Percentiles rank a stretch among this genome's conserved stretches.
Conservation (phyloP, 441 rosid genomes). For the Melianthus villosus region DNA sequence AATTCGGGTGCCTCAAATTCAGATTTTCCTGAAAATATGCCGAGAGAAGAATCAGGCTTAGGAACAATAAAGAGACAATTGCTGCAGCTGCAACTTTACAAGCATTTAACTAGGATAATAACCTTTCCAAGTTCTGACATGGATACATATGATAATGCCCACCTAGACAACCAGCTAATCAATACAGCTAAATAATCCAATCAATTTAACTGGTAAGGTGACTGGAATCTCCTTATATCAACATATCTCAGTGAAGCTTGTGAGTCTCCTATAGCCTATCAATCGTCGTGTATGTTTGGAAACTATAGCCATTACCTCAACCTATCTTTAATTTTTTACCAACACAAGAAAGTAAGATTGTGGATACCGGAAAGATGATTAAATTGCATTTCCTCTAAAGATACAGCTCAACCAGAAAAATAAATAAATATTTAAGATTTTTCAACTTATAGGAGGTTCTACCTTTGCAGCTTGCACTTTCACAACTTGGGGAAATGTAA, state of each 20-base stretch:
- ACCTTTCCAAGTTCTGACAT: too few relatives aligned
- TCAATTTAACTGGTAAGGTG: too few relatives aligned
- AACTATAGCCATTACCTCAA: too few relatives aligned
- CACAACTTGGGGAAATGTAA: slow-evolving; percentile 42
- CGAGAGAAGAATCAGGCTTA: slow-evolving; percentile 7
- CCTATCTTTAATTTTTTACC: slow-evolving; percentile 3
- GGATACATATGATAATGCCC: background rate
- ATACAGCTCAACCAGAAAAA: background rate
- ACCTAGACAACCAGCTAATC: background rate
- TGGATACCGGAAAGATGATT: background rate
- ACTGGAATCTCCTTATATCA: too few relatives aligned
- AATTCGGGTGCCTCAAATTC: slow-evolving; percentile 18
- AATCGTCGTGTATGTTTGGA: too few relatives aligned
- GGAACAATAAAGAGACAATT: background rate
- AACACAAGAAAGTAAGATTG: too few relatives aligned
- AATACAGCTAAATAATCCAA: slow-evolving; percentile 2
- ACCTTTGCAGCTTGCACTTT: slow-evolving; percentile 36
- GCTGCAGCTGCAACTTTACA: slow-evolving; percentile 5
- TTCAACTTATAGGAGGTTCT: too few relatives aligned
- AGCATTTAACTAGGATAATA: too few relatives aligned
- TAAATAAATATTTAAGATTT: too few relatives aligned
- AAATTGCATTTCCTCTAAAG: slow-evolving; percentile 2
- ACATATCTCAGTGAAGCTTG: too few relatives aligned
- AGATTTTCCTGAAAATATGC: slow-evolving; percentile 36
- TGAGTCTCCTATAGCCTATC: too few relatives aligned